Evolutionary conservation across 495 filamentous ascomycete genomes (phyloP), one percentile per base, ranked within the genome.

Genomic region (Penicillium lividum): DNA sequence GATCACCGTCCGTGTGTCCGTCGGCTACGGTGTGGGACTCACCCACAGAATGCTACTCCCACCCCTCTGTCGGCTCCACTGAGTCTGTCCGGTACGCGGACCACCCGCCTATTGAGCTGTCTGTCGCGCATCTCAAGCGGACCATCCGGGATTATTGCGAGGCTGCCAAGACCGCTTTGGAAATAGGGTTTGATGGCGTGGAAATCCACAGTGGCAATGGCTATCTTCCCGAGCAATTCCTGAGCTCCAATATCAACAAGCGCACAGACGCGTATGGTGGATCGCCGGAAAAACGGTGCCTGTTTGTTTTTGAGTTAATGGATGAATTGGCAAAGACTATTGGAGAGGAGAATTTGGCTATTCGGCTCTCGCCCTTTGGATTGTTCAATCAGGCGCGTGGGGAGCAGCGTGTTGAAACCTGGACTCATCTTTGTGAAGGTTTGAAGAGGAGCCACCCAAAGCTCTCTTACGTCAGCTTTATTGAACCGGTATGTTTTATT

Each of bases 151-250:
- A 74, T 7, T 88, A 85, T 60, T 81, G 75, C 3, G 76, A 85
- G 55, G 73, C 80, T 4, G 83, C 85, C 2, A 82, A 83, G 60
- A 85, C 79, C 47, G 69, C 82, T 31, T 71, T 85, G 34, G 80
- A 78, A 61, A 82, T 82, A 27, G 84, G 84, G n/a, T 86, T 74
- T 55, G 84, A 88, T 62, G 84, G 84, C 7, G 77, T 86, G 27
- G 52, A 87, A 68, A 68, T 87, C 7, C 84, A 86, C 56, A 80
- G 72, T 34, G 78, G 80, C 0, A 82, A 86, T 58, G 83, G 85
- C n/a, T 88, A 88, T 67, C 81, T 88, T 43, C 76, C 88, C 9
- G 76, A 83, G 22, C 85, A 88, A 68, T 89, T 89, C 67, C 69
- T 88, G 18, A 77, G 84, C 2, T 60, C 61, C 9, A 71, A 68